Conservation (phyloP, 2,329 filamentous ascomycete genomes). For the Falciphora oryzae region DNA sequence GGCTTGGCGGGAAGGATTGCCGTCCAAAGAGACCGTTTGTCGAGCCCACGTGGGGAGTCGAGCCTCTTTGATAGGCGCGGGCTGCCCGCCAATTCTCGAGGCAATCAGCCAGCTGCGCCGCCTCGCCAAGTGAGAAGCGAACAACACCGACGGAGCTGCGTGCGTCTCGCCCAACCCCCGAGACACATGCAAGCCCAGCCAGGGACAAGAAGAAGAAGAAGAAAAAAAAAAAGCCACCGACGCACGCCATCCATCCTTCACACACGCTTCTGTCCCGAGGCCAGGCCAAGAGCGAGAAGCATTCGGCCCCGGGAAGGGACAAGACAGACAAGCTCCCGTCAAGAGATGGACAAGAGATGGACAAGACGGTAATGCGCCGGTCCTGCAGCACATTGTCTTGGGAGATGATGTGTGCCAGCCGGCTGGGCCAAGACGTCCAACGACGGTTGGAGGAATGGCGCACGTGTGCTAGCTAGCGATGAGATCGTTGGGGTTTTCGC, state of each 20-base stretch:
- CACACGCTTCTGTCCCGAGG: too few relatives aligned
- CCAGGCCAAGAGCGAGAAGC: too few relatives aligned
- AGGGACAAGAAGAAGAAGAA: too few relatives aligned
- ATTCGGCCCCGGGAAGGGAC: neutral
- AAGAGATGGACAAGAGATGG: constrained; percentile 8
- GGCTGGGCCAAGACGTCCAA: constrained; percentile 2
- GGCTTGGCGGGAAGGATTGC: neutral
- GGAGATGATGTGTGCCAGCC: neutral
- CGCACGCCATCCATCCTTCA: too few relatives aligned
- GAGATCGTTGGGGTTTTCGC: neutral
- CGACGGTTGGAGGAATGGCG: neutral
- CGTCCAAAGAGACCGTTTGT: neutral
- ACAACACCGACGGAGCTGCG: neutral
- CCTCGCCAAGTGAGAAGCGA: neutral
- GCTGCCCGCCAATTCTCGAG: neutral
- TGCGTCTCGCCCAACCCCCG: too few relatives aligned
- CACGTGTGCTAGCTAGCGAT: neutral
- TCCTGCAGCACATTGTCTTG: neutral
- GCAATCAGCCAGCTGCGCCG: neutral
- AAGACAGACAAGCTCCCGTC: neutral
- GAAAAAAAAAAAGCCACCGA: too few relatives aligned
- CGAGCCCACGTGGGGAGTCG: neutral
- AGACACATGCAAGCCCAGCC: too few relatives aligned
- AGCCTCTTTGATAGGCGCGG: neutral
- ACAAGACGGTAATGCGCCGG: neutral